Percentiles rank a stretch among this genome's conserved stretches.
Conservation (phyloP, 768 basidiomycete species). For the Clavulina sp. region DNA sequence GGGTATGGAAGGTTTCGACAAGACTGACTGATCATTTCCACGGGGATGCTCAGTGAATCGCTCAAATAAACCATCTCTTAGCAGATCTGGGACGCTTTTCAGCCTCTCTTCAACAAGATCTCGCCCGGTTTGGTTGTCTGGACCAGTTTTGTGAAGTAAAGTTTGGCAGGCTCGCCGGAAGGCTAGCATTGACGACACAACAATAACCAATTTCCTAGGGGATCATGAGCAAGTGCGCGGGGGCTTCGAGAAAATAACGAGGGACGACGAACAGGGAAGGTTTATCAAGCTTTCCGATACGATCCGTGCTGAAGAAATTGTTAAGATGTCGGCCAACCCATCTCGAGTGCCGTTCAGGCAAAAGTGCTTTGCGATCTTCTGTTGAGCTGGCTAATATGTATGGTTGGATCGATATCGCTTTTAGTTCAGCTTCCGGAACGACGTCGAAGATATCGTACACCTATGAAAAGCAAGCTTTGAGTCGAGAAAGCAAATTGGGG, state of each 20-base stretch:
- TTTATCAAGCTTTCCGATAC: slow-evolving; percentile 37
- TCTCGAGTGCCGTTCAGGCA: slow-evolving; percentile 43
- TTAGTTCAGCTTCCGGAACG: slow-evolving; percentile 68
- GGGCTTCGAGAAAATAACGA: not conserved
- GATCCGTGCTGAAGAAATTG: slow-evolving; percentile 23
- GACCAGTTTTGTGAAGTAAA: too few species aligned
- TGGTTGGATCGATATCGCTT: slow-evolving; percentile 38
- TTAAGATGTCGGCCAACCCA: slow-evolving; percentile 59
- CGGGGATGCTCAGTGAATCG: slow-evolving; percentile 66
- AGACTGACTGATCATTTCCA: slow-evolving; percentile 42
- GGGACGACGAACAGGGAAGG: slow-evolving; percentile 40
- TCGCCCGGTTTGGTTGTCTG: too few species aligned
- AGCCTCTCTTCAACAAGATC: too few species aligned
- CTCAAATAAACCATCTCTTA: slow-evolving; percentile 57
- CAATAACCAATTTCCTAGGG: slow-evolving; percentile 53
- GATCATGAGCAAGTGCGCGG: too few species aligned
- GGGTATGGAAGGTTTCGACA: not conserved
- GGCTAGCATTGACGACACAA: slow-evolving; percentile 66
- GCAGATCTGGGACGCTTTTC: slow-evolving; percentile 35
- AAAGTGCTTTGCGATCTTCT: slow-evolving; percentile 30
- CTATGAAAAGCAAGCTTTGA: slow-evolving; percentile 1
- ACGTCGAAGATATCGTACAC: slow-evolving; percentile 58
- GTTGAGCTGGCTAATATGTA: slow-evolving; percentile 35
- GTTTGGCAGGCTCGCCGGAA: slow-evolving; percentile 30
- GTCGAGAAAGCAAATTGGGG: not conserved